Evolutionary conservation across 345 rosid species (phyloP).

Genomic region (Cardamine occulta): DNA sequence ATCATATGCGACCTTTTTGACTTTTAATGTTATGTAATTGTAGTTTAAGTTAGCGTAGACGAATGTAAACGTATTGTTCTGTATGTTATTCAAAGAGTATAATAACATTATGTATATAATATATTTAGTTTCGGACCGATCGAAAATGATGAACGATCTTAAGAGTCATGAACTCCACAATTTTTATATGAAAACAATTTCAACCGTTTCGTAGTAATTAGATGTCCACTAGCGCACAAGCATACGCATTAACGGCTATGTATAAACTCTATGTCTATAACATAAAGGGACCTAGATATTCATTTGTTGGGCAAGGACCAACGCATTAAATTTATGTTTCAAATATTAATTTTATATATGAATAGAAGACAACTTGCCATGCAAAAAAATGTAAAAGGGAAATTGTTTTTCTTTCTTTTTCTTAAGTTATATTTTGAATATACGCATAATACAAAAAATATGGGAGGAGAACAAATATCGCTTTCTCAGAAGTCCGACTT

Average conservation of each 20-base stretch:
- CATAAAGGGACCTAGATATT: not conserved
- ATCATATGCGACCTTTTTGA: not conserved
- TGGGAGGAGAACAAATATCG: not conserved
- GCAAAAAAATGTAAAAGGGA: not conserved
- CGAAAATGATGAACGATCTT: not conserved
- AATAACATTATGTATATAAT: not conserved
- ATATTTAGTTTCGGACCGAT: not conserved
- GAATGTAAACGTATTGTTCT: not conserved
- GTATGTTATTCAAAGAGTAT: too few species aligned
- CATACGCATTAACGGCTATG: not conserved
- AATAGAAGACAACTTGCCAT: slow-evolving; percentile 2
- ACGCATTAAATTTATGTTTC: slow-evolving; percentile 24
- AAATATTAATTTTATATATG: not conserved
- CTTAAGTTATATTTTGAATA: not conserved
- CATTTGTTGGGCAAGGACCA: not conserved
- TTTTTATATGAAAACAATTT: not conserved
- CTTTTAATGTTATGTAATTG: not conserved
- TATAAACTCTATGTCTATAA: not conserved
- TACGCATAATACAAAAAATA: not conserved
- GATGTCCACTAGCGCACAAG: not conserved
- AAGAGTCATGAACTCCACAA: not conserved
- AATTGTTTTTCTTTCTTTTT: not conserved
- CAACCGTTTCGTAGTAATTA: not conserved
- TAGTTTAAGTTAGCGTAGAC: not conserved
- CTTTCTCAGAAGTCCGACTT: slow-evolving; percentile 17